Conservation (phyloP, 192 early-diverging fungal genomes). For the Linnemannia zychae region DNA sequence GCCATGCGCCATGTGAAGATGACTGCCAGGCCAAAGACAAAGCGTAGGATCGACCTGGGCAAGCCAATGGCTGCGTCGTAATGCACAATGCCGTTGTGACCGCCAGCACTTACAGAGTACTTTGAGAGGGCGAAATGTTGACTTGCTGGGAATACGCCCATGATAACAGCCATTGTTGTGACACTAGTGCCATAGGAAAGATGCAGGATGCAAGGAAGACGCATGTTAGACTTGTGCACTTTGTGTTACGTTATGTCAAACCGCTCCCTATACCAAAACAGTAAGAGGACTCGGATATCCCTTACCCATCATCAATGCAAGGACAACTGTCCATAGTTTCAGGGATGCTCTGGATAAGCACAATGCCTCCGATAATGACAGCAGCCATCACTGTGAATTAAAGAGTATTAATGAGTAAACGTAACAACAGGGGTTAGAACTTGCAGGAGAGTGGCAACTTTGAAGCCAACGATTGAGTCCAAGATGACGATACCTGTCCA, state of each 20-base stretch:
- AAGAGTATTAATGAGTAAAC: too few relatives aligned
- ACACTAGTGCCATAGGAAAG: conserved; percentile 17
- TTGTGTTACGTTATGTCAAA: not conserved
- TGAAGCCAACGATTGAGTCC: not conserved
- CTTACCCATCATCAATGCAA: conserved; percentile 76
- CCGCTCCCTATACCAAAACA: not conserved
- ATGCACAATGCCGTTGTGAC: conserved; percentile 39
- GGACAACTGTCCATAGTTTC: conserved; percentile 80
- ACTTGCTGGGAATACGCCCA: conserved; percentile 52
- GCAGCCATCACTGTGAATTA: conserved; percentile 26
- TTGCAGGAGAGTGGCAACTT: conserved; percentile 3
- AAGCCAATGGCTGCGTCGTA: conserved; percentile 37
- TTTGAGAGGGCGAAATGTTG: conserved; percentile 47
- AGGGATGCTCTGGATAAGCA: conserved; percentile 60
- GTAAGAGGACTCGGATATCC: not conserved
- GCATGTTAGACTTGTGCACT: not conserved
- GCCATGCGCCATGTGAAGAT: conserved; percentile 67
- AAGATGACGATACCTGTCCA: conserved; percentile 37
- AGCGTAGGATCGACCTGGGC: conserved; percentile 33
- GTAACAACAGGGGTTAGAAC: not conserved
- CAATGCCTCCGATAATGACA: conserved; percentile 32
- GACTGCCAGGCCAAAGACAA: conserved; percentile 62
- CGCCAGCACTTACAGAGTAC: conserved; percentile 27
- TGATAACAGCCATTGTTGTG: conserved; percentile 50
- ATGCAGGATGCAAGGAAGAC: not conserved